Base-by-base conservation (phyloP, 1,284 basidiomycete species). In the Apiotrichum gracile region DNA sequence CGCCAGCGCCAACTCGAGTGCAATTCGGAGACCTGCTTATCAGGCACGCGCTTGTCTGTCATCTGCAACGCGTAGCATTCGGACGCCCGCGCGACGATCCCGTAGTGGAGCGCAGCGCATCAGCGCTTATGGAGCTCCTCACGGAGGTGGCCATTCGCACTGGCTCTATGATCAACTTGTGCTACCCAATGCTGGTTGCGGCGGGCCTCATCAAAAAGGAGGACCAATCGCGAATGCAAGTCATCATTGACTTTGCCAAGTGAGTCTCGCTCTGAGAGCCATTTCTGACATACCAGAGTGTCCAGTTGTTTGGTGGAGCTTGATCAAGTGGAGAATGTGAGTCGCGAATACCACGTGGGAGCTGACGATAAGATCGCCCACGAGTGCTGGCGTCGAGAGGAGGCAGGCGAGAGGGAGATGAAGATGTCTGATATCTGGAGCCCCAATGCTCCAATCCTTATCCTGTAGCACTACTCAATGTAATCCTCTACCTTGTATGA, bases 1-100 rank as follows among this genome's bases (percentile, higher is more conserved):
- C 55, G 21, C 52, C 55, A 2, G 48, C 55, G 7, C 49, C 55
- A 6, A 48, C 46, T 19, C 51, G 55, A 10, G 55, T 57, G 1
- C 55, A 57, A 31, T 57, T 57, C 19, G 55, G 55, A 40, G 55
- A 57, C 39, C 38, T 57, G 27, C 40, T 57, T 0, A 48, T 53
- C 19, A 51, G 55, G 10, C 55, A 57, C 26, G 34, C 51, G 10
- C 46, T 57, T 16, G 42, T 57, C 16, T 53, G 51, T 5, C 55
- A 57, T 7, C 37, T 57, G 19, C 48, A 47, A 16, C 31, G 51
- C 21, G 49, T 53, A 2, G 55, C 49, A 12, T 53, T 57, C 19
- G 55, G 49, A 16, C 31, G 49, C 4, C 27, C 24, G 1, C n/a
- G 22, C 22, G 26, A 43, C 29, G 51, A 57, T 22, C 35, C 49